A percentile compares a stretch with the other conserved stretches of the same genome.
phyloP scores from a whole-genome alignment of 2,329 filamentous ascomycete genomes.

The Hypoxylon rubiginosum region DNA sequence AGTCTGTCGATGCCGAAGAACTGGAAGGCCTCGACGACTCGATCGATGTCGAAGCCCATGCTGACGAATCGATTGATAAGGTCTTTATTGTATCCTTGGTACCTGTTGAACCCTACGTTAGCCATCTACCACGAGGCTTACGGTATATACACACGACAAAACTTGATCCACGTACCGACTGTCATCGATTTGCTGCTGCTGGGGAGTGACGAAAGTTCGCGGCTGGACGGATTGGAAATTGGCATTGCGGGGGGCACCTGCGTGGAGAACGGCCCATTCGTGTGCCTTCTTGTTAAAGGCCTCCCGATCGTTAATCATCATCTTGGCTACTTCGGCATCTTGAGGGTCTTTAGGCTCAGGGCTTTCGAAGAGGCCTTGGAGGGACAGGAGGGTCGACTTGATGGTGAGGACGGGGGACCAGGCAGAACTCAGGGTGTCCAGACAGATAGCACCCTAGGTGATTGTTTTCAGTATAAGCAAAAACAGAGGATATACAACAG shows the following conservation, averaged over 20 bases:
- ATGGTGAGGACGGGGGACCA: conserved; percentile 98
- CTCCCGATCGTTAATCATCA: conserved; percentile 84
- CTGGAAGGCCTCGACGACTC: conserved; percentile 87
- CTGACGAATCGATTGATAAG: conserved; percentile 85
- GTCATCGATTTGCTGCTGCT: conserved; percentile 69
- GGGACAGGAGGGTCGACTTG: conserved; percentile 91
- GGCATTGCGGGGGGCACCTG: conserved; percentile 73
- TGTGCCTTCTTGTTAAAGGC: conserved; percentile 85
- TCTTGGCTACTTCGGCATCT: conserved; percentile 92
- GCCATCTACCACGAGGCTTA: conserved; percentile 20
- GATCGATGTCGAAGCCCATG: conserved; percentile 92
- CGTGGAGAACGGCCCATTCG: conserved; percentile 90
- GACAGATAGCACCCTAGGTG: conserved; percentile 89
- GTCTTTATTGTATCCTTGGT: conserved; percentile 87
- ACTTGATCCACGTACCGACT: conserved; percentile 53
- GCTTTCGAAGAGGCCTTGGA: conserved; percentile 91
- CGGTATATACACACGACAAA: background rate
- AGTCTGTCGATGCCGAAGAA: conserved; percentile 85
- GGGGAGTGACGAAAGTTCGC: conserved; percentile 58
- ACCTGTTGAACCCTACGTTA: conserved; percentile 64
- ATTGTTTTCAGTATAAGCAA: background rate
- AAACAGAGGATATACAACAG: background rate
- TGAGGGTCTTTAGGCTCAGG: conserved; percentile 97
- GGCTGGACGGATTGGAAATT: conserved; percentile 46
- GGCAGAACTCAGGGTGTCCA: conserved; percentile 88